Evolutionary conservation across 805 yeast genomes (phyloP).

Genomic region (Saccharomyces kudriavzevii): DNA sequence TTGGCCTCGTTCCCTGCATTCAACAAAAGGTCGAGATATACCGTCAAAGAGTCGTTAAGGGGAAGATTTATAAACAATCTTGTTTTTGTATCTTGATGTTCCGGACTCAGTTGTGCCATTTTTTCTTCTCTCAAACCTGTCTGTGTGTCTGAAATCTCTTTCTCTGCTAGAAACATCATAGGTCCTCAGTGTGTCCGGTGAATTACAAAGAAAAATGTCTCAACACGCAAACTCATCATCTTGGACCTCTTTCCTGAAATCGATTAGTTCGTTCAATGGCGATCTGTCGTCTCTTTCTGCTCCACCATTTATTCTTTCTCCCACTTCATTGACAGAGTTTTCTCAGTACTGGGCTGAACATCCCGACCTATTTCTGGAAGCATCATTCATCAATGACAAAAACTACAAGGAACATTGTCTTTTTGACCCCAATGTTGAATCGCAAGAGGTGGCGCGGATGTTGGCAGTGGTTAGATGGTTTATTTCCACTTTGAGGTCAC

Average conservation of each 20-base stretch:
- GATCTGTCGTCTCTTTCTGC: slow-evolving; percentile 92
- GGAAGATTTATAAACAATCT: neutral
- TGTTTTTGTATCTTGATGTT: neutral
- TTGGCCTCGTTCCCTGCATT: neutral
- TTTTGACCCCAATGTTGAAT: slow-evolving; percentile 37
- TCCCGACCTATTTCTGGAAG: slow-evolving; percentile 72
- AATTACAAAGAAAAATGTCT: slow-evolving; percentile 18
- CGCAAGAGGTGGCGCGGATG: slow-evolving; percentile 44
- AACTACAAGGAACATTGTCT: slow-evolving; percentile 14
- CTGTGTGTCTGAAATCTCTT: neutral
- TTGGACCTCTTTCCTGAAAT: slow-evolving; percentile 90
- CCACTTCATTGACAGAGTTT: slow-evolving; percentile 82
- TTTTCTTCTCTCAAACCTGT: neutral
- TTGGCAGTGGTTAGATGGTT: slow-evolving; percentile 86
- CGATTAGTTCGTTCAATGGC: slow-evolving; percentile 87
- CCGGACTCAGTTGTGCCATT: neutral
- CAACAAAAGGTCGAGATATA: neutral
- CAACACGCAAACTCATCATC: slow-evolving; percentile 39
- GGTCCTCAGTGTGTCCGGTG: slow-evolving; percentile 39
- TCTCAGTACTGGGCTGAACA: slow-evolving; percentile 96
- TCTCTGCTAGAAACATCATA: neutral
- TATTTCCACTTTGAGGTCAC: slow-evolving; percentile 82
- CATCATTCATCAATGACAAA: slow-evolving; percentile 37
- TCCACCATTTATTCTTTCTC: slow-evolving; percentile 91
- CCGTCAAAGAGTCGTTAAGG: neutral